Evolutionary conservation across 805 yeast species (phyloP), one percentile per base, ranked within the genome.

Genomic region (Kazachstania taianensis): DNA sequence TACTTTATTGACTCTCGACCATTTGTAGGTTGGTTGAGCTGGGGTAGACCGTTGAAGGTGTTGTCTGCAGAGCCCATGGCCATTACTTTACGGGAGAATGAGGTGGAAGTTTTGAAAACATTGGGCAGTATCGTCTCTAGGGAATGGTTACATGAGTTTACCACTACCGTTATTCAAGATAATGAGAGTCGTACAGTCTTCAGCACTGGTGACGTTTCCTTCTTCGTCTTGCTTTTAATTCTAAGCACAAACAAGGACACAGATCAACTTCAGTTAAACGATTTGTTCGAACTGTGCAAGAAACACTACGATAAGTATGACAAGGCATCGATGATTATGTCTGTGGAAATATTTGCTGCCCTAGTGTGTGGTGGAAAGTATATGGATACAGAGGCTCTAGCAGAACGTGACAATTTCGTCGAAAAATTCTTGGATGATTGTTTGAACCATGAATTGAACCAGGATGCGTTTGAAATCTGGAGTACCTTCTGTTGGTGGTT

Each of bases 401-500:
- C 43, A 2, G 41, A 46, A 8, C 63, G 79, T 40, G 83, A 78
- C 45, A 50, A 43, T 0, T 70, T 67, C 36, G 50, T 79, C 17
- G 48, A 65, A 1, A 45, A 40, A 1, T 73, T 72, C 40, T 53
- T 82, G 30, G 46, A 49, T 0, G 45, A 52, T 0, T 66, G 77
- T 5, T 65, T 84, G 25, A 61, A 65, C 5, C 59, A 67, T 26
- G 83, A 78, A 33, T 57, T 89, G 37, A 72, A 83, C 1, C 94
- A 85, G 4, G 94, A 87, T 24, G 79, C 78, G 2, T 59, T 69
- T 28, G 72, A 69, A 16, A 75, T 82, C 31, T 92, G 96, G 96
- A 66, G 68, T 24, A 70, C 85, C 0, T 72, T 84, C 35, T 65
- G 79, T 5, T 78, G 84, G 80, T 80, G 85, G 81, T 50, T 75